Base-by-base conservation (phyloP, 2,329 filamentous ascomycete species). In the Aspergillus udagawae region DNA sequence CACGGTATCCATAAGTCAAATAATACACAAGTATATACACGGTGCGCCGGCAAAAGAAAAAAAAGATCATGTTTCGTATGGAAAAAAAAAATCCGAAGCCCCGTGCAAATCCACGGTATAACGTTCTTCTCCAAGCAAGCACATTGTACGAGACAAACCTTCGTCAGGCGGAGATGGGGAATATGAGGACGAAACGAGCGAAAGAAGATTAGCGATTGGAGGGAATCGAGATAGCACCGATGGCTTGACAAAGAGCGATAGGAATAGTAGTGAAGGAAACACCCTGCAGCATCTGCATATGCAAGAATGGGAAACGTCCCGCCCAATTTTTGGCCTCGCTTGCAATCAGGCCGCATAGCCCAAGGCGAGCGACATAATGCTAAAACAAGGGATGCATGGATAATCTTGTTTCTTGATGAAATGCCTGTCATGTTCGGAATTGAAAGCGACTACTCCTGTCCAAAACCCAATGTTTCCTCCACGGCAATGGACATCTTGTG, bases 381-480 rank as follows among this genome's bases (percentile, higher is more conserved):
- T 50, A 55, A 51, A 48, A 54, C 57, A 52, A 55, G 44, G 38
- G 28, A 55, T 38, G 45, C 57, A 56, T 60, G 58, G 56, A 59
- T 56, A 54, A 57, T 52, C 47, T 41, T 54, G 32, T 38, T 38
- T 38, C 32, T 38, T 38, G 32, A 38, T 17, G 32, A 17, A 38
- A 38, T 38, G 32, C 32, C 14, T 51, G 50, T 53, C 44, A 41
- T 50, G 51, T 45, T 23, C 38, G 38, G 20, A 41, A 51, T 44
- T 32, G 51, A 52, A 59, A 49, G 21, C 52, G 23, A 42, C 72
- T 91, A 99, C 80, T 99, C 94, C 80, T 99, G 94, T 64, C 94
- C 94, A 73, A 99, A 99, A 61, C 94, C 94, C 81, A 99, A 92
- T 0, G 94, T 99, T 80, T 99, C 94, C 78, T 99, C 94, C 55